phyloP scores from a whole-genome alignment of 2,329 filamentous ascomycete species.

The Daldinia eschscholtzii region DNA sequence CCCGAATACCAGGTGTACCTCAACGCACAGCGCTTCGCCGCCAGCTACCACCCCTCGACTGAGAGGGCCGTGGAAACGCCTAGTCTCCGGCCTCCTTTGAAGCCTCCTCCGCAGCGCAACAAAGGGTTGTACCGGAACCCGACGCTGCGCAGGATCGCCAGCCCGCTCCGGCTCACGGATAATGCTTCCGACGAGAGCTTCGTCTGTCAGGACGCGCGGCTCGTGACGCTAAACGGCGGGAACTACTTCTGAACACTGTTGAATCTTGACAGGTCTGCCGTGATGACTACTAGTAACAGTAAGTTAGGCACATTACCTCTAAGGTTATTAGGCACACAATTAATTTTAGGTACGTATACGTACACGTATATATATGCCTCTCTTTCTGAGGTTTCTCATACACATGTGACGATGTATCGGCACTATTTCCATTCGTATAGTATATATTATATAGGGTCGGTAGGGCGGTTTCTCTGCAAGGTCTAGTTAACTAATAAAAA shows the following conservation, averaged over 20 bases:
- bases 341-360: background rate
- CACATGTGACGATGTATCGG: background rate
- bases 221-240: background rate
- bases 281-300: background rate
- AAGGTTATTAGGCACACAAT: background rate
- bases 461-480: background rate
- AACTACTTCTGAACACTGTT: too few species aligned
- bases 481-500: slow-evolving; percentile 9
- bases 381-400: background rate
- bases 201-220: slow-evolving; percentile 21
- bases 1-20: slow-evolving; percentile 43
- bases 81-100: background rate
- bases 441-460: background rate
- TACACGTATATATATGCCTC: background rate
- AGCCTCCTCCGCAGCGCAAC: background rate
- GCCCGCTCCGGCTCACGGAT: background rate
- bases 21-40: slow-evolving; percentile 30
- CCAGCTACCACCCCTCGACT: background rate
- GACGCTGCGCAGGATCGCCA: slow-evolving; percentile 3
- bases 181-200: slow-evolving; percentile 29
- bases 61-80: slow-evolving; percentile 3
- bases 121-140: background rate
- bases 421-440: background rate
- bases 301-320: background rate
- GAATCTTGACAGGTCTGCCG: too few species aligned